Evolutionary conservation across 1,284 basidiomycete species (phyloP), one percentile per base, ranked within the genome.

Genomic region (Lentinus polychrous): DNA sequence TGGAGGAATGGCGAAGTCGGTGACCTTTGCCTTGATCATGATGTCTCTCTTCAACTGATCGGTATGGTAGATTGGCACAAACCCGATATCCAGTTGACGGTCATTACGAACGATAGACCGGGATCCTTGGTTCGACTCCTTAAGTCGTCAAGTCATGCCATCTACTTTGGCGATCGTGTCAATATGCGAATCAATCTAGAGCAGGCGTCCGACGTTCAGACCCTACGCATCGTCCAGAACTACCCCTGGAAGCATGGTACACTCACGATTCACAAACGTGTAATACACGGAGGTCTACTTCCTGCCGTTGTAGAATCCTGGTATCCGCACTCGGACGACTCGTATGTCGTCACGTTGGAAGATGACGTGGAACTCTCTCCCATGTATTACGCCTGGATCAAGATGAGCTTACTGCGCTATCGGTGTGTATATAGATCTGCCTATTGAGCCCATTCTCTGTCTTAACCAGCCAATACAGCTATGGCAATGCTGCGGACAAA

Each of bases 361-460:
- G 90, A 92, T 59, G 89, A 92, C 59, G 73, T 90, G 5, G 90
- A 92, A 59, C 64, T 91, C 3, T 91, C 88, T 3, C 83, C 87
- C 0, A 60, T 90, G 14, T 90, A 88, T 63, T 91, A 88, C 58
- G 86, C 85, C 2, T 92, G 89, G 87, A 60, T 78, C 45, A 91
- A 92, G 63, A 80, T 90, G 73, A 60, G 76, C 6, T 62, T 91
- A 47, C 68, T 92, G 12, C 76, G 72, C 41, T 92, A 92, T 60
- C 75, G 86, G 79, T 89, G 61, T 55, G 67, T 45, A 33, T n/a
- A 42, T 11, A 24, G 27, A 5, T 27, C 5, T 27, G 10, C 10
- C 10, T 27, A 10, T 27, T 27, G 4, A 5, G 27, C n/a, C n/a
- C n/a, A 42, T 12, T 41, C 27, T 4, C 4, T 27, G 27, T 27